Percentiles rank a stretch among this genome's conserved stretches.
phyloP scores from a whole-genome alignment of 495 filamentous ascomycete species.

The Neurospora sp. region DNA sequence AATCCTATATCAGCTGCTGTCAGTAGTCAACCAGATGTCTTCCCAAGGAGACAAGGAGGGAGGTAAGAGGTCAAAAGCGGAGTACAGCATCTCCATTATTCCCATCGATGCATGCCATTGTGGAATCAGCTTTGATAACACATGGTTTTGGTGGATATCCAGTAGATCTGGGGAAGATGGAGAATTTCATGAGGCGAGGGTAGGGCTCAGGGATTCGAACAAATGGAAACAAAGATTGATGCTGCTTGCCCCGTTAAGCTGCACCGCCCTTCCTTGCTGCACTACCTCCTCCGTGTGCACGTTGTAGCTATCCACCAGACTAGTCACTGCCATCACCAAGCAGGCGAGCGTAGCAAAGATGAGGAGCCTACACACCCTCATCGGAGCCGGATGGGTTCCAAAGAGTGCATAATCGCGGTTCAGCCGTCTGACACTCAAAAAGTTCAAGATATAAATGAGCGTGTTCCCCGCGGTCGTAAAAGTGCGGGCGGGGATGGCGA shows the following conservation, averaged over 20 bases:
- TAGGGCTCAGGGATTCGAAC: not conserved
- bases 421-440: constrained; percentile 46
- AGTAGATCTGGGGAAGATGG: not conserved
- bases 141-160: not conserved
- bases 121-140: not conserved
- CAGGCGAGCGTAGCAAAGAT: constrained; percentile 47
- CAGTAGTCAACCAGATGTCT: not conserved
- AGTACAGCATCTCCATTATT: not conserved
- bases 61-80: not conserved
- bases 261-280: constrained; percentile 41
- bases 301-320: constrained; percentile 50
- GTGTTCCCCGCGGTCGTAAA: constrained; percentile 62
- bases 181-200: not conserved
- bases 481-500: constrained; percentile 51
- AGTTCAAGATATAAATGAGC: constrained; percentile 61
- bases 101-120: not conserved
- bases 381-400: constrained; percentile 47
- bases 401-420: constrained; percentile 58
- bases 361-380: constrained; percentile 38
- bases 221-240: not conserved
- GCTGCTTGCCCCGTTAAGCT: constrained; percentile 28
- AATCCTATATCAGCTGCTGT: not conserved
- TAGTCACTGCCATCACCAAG: constrained; percentile 56
- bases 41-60: not conserved
- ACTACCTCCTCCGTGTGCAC: constrained; percentile 28